Conservation (phyloP, 768 basidiomycete species). For the Termitomyces sp. region DNA sequence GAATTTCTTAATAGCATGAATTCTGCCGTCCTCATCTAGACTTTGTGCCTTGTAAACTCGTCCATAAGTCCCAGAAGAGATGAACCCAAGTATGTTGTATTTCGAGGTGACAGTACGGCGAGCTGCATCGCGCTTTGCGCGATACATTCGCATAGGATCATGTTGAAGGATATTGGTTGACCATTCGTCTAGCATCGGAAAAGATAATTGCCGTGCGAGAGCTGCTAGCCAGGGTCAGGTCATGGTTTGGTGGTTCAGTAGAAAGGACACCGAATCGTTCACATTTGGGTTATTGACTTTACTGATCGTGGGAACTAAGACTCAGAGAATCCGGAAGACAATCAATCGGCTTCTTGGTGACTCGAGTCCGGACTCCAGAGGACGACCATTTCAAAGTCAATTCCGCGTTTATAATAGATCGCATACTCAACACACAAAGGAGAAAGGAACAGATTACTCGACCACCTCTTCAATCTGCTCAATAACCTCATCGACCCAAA, state of each 20-base stretch:
- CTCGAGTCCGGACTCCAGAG: too few species aligned
- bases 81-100: conserved; percentile 93
- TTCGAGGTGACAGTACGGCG: conserved; percentile 72
- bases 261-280: not conserved
- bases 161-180: conserved; percentile 44
- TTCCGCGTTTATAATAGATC: not conserved
- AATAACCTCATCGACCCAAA: conserved; percentile 91
- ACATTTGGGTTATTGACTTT: not conserved
- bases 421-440: not conserved
- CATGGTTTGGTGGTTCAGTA: conserved; percentile 4
- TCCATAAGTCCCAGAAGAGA: conserved; percentile 97
- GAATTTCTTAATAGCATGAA: conserved; percentile 99
- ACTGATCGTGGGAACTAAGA: conserved; percentile 13
- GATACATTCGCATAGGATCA: conserved; percentile 88
- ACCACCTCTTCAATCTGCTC: conserved; percentile 85
- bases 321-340: too few species aligned
- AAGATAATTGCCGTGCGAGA: not conserved
- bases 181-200: conserved; percentile 33
- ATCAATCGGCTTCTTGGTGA: too few species aligned
- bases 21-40: conserved; percentile 60
- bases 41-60: conserved; percentile 97
- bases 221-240: conserved; percentile 3
- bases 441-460: conserved; percentile 1
- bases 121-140: conserved; percentile 70
- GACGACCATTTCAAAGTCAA: not conserved